Percentiles rank a stretch among this genome's conserved stretches.
These are phyloP conservation scores for Sarocladiaceae sp. DNA, from an alignment of 2,329 filamentous ascomycete genomes.

Conservation along the genomic window DNA sequence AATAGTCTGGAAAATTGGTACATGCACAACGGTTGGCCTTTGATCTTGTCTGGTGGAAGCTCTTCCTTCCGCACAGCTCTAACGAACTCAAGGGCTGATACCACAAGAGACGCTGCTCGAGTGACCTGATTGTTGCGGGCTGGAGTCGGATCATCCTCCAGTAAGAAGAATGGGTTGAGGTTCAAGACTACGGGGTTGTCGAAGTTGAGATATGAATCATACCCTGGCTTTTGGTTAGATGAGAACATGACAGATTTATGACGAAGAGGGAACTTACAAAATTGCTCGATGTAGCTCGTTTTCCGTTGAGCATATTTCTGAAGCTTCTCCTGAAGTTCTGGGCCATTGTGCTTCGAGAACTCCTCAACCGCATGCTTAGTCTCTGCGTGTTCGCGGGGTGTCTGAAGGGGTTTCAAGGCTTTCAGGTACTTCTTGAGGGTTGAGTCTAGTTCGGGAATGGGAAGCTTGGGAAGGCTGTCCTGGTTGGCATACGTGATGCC, in stretches of 20 bases:
- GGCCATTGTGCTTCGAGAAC: constrained; percentile 75
- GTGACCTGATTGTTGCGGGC: constrained; percentile 96
- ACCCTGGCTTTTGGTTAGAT: too few relatives aligned
- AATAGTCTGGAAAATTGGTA: constrained; percentile 96
- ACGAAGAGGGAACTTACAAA: constrained; percentile 58
- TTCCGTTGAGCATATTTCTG: constrained; percentile 86
- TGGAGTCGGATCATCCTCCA: constrained; percentile 95
- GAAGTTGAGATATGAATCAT: constrained; percentile 96
- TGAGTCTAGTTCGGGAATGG: constrained; percentile 79
- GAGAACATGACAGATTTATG: background rate
- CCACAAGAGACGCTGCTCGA: constrained; percentile 81
- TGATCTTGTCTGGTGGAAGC: constrained; percentile 78
- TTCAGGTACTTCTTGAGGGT: constrained; percentile 76
- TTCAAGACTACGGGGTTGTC: constrained; percentile 97
- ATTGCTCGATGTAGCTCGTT: constrained; percentile 97
- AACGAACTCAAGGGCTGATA: constrained; percentile 87
- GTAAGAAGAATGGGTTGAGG: constrained; percentile 92
- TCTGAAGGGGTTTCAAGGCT: constrained; percentile 75
- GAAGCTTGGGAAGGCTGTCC: constrained; percentile 82
- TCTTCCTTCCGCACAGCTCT: constrained; percentile 90
- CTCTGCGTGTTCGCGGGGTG: constrained; percentile 72
- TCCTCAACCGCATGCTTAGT: constrained; percentile 74
- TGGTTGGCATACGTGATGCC: constrained; percentile 87
- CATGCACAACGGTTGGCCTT: constrained; percentile 87
- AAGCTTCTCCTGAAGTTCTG: constrained; percentile 77